Percentiles rank a stretch among this genome's conserved stretches.
Evolutionary conservation across 1,139 yeast species (phyloP).

Genomic region (Suhomyces anneliseae): DNA sequence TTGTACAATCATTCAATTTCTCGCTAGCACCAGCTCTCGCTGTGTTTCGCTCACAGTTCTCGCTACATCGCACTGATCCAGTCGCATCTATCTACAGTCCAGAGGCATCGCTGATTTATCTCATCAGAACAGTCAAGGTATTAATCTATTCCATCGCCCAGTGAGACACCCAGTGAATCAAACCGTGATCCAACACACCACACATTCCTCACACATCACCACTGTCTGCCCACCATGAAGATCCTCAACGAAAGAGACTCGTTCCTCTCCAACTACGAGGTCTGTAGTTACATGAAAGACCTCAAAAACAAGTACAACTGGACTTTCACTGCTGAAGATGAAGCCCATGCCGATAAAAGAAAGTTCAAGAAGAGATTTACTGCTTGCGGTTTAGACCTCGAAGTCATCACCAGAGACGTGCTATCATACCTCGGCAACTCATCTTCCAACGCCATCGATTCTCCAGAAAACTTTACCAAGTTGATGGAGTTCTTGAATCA

Average conservation of each 20-base stretch:
- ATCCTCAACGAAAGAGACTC: slow-evolving; percentile 53
- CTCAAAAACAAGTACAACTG: slow-evolving; percentile 50
- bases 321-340: slow-evolving; percentile 43
- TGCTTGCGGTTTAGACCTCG: slow-evolving; percentile 53
- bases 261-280: slow-evolving; percentile 73
- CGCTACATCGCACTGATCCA: not conserved
- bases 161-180: too few species aligned
- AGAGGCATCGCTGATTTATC: slow-evolving; percentile 7
- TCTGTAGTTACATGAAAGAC: slow-evolving; percentile 55
- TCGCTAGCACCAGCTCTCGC: too few species aligned
- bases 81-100: slow-evolving; percentile 1
- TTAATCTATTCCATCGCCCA: not conserved
- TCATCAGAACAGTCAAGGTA: slow-evolving; percentile 1
- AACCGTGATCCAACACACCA: too few species aligned
- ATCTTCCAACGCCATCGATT: slow-evolving; percentile 43
- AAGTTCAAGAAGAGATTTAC: slow-evolving; percentile 43
- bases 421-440: slow-evolving; percentile 49
- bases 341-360: slow-evolving; percentile 24
- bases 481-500: slow-evolving; percentile 54
- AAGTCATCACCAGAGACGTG: slow-evolving; percentile 67
- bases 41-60: not conserved
- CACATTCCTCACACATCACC: not conserved
- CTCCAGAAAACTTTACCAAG: slow-evolving; percentile 48
- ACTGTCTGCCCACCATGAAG: slow-evolving; percentile 29
- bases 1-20: too few species aligned